Percentiles rank a stretch among this genome's conserved stretches.
phyloP scores from a whole-genome alignment of 2,329 filamentous ascomycete genomes.

The Colletotrichum simmondsii region DNA sequence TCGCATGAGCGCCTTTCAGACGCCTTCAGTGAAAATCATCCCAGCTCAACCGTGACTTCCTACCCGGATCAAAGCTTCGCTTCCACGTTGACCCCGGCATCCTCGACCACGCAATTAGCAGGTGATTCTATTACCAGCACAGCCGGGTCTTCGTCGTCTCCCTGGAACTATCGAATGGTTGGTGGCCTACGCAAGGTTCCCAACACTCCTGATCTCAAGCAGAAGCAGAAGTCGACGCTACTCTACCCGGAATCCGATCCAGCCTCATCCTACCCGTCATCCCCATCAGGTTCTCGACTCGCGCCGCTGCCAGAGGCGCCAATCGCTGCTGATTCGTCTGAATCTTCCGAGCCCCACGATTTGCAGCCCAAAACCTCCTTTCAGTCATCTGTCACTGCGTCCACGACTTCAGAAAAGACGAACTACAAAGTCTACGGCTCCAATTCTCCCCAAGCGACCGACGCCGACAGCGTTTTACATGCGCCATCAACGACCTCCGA shows the following conservation, averaged over 20 bases:
- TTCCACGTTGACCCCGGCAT: conserved; percentile 44
- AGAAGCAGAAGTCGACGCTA: conserved; percentile 45
- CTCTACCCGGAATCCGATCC: conserved; percentile 21
- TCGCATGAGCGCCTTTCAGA: conserved; percentile 62
- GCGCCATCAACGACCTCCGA: conserved; percentile 58
- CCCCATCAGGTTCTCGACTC: conserved; percentile 41
- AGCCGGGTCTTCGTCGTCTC: conserved; percentile 44
- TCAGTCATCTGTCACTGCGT: conserved; percentile 46
- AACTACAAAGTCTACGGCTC: conserved; percentile 67
- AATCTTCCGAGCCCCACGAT: conserved; percentile 16
- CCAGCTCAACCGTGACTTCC: conserved; percentile 61
- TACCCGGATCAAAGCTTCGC: conserved; percentile 56
- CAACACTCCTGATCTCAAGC: conserved; percentile 55
- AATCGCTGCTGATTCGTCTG: neutral
- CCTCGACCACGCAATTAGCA: conserved; percentile 46
- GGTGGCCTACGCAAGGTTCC: conserved; percentile 66
- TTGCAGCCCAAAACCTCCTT: conserved; percentile 39
- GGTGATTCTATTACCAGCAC: conserved; percentile 44
- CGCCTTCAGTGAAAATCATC: conserved; percentile 58
- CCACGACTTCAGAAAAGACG: conserved; percentile 61
- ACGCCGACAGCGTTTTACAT: conserved; percentile 49
- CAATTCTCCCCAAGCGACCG: conserved; percentile 53
- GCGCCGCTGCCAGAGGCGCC: conserved; percentile 44
- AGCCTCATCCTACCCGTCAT: conserved; percentile 31
- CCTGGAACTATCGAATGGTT: conserved; percentile 65